Conservation (phyloP, 148 eudicot genomes). For the Tetragonia tetragonoides region DNA sequence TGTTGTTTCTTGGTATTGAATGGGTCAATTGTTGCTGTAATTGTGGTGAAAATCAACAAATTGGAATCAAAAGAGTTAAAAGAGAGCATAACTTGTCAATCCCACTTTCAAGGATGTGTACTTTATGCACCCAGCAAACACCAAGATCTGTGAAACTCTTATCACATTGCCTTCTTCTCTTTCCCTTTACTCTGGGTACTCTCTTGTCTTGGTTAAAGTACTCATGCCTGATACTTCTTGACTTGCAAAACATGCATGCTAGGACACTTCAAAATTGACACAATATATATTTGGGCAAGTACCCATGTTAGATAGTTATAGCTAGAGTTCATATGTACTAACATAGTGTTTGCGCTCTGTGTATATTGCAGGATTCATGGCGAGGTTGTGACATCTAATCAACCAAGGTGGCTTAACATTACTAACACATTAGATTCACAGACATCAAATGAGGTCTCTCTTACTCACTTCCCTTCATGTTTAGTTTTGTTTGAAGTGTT, state of each 20-base stretch:
- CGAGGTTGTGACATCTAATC: slow-evolving; percentile 60
- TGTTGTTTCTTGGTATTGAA: slow-evolving; percentile 35
- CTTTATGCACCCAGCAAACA: slow-evolving; percentile 43
- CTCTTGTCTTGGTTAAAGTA: background rate
- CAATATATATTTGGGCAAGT: no score
- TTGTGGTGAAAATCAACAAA: slow-evolving; percentile 44
- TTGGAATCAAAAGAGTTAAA: slow-evolving; percentile 21
- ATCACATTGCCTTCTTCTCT: slow-evolving; percentile 50
- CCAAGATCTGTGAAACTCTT: slow-evolving; percentile 57
- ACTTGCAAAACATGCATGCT: background rate
- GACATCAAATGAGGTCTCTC: slow-evolving; percentile 30
- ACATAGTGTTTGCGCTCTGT: background rate
- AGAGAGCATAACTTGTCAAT: slow-evolving; percentile 10
- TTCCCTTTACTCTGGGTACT: slow-evolving; percentile 72
- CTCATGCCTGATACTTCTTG: background rate
- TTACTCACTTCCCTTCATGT: background rate
- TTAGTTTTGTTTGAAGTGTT: background rate
- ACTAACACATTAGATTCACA: slow-evolving; percentile 30
- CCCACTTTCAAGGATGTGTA: slow-evolving; percentile 45
- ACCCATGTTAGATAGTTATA: no score
- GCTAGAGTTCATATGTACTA: background rate
- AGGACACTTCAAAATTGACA: background rate
- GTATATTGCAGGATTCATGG: slow-evolving; percentile 59
- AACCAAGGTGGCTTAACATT: slow-evolving; percentile 52
- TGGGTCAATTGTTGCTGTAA: slow-evolving; percentile 73